Base-by-base conservation (phyloP, 2,329 filamentous ascomycete species). In the Nigrospora sphaerica region DNA sequence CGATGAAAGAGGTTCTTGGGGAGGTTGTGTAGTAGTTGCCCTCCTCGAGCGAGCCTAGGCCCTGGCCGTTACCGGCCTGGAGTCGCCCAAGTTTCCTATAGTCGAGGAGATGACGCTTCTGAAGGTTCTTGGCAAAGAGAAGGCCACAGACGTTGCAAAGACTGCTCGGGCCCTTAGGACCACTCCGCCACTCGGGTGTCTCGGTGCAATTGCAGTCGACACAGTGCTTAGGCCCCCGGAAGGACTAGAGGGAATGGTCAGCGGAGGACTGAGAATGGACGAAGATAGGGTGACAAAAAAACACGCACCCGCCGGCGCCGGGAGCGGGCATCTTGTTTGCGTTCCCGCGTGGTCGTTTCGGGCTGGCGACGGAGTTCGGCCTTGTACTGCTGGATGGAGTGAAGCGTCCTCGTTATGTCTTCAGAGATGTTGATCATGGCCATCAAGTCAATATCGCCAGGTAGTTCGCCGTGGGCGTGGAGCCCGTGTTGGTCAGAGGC, bases 101-200 rank as follows among this genome's bases (percentile, higher is more conserved):
- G 23, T 28, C 23, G 23, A 28, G 23, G 23, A 28, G 23, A 7
- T 18, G 40, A 11, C 18, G 11, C 14, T 23, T 31, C n/a, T 12
- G 33, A 10, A 44, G 42, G 10, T 33, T 33, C 36, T 44, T 37
- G n/a, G 42, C 42, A 19, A 28, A 44, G 12, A 44, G 4, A 7
- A 44, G 12, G 11, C 42, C 42, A n/a, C 42, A 44, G 14, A 44
- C 42, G 10, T 44, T 44, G n/a, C 42, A 44, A 3, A 44, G 33
- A 7, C 32, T 44, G 19, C 28, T 28, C 6, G 28, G 19, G 4
- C 42, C 42, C 13, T 37, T 33, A 6, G 42, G 42, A 4, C 42
- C 42, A 12, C 18, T 13, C 7, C 42, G 42, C 42, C 42, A 36
- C 12, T 44, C 36, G 23, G 35, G 32, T 2, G 33, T 44, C 10